Base-by-base conservation (phyloP, 371 early-diverging fungal species). In the Saksenaea vasiformis region DNA sequence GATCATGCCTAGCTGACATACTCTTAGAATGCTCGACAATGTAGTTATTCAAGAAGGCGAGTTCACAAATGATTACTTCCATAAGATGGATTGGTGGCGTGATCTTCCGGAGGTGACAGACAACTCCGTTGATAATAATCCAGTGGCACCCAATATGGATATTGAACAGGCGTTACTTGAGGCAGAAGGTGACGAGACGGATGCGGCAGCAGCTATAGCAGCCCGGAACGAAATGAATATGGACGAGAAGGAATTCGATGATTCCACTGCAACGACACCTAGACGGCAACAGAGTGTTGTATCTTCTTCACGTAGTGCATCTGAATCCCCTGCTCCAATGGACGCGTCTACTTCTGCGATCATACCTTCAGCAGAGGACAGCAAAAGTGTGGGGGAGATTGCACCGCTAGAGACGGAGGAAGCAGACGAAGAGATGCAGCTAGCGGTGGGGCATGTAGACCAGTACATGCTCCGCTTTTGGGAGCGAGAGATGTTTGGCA, bases 41-140 rank as follows among this genome's bases (percentile, higher is more conserved):
- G 79, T 93, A 3, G 92, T 95, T 11, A 93, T 95, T 53, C 90
- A 89, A 71, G 90, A 92, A 56, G 94, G 93, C 31, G 88, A 78
- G 26, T 94, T 94, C 66, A 92, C 91, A 1, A 87, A 88, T 15
- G 91, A 90, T 53, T 89, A 79, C 47, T 83, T 90, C 57, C 73
- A 85, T 39, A 88, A 84, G 51, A 79, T 83, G 71, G 87, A 89
- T 36, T 91, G 92, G 92, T 82, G 88, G 69, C 80, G 78, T 24
- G 85, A 86, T 54, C 61, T 89, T 17, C 81, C 85, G 26, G 85
- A 84, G 54, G 82, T 81, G 15, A 76, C 77, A 36, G 82, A 84
- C 3, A 41, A 63, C 31, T 64, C 67, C 31, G 74, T 67, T 37
- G 70, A 67, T 35, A 22, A 58, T 37, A 47, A 61, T 60, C 53